A percentile compares a stretch with the other conserved stretches of the same genome.
Conservation (phyloP, 805 yeast genomes). For the Jamesozyma hellenica region DNA sequence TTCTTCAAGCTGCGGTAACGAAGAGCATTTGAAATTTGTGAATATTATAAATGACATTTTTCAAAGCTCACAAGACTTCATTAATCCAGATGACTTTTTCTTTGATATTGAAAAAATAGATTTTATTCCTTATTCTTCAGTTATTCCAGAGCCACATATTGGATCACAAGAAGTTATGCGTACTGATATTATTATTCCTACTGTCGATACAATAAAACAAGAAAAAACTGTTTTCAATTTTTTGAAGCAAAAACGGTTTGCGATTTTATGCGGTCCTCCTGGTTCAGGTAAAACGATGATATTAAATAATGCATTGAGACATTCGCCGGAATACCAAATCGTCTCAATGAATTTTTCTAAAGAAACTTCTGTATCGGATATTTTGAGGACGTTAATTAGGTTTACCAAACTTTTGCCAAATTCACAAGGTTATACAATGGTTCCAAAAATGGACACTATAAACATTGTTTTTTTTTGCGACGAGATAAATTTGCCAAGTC, state of each 20-base stretch:
- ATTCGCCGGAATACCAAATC: conserved; percentile 46
- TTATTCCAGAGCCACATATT: conserved; percentile 36
- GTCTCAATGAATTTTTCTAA: conserved; percentile 74
- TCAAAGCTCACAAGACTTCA: not conserved
- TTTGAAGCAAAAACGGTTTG: conserved; percentile 45
- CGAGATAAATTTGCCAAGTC: conserved; percentile 74
- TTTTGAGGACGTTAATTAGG: conserved; percentile 61
- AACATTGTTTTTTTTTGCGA: conserved; percentile 83
- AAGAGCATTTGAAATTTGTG: conserved; percentile 26
- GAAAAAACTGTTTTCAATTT: conserved; percentile 50
- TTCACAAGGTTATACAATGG: conserved; percentile 40
- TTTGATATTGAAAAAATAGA: conserved; percentile 36
- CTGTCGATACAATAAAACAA: conserved; percentile 64
- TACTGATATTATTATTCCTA: conserved; percentile 64
- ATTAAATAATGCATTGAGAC: conserved; percentile 54
- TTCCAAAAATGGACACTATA: conserved; percentile 53
- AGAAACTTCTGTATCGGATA: conserved; percentile 53
- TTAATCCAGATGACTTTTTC: conserved; percentile 7
- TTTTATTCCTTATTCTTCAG: conserved; percentile 36
- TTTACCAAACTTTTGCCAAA: conserved; percentile 52
- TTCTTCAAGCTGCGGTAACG: conserved; percentile 31
- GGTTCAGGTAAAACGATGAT: conserved; percentile 97
- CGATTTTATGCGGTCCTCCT: conserved; percentile 88
- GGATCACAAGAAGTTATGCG: conserved; percentile 50
- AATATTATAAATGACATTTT: not conserved